Percentiles rank a stretch among this genome's conserved stretches.
phyloP scores from a whole-genome alignment of 495 filamentous ascomycete species.

The Baudoinia panamericana region DNA sequence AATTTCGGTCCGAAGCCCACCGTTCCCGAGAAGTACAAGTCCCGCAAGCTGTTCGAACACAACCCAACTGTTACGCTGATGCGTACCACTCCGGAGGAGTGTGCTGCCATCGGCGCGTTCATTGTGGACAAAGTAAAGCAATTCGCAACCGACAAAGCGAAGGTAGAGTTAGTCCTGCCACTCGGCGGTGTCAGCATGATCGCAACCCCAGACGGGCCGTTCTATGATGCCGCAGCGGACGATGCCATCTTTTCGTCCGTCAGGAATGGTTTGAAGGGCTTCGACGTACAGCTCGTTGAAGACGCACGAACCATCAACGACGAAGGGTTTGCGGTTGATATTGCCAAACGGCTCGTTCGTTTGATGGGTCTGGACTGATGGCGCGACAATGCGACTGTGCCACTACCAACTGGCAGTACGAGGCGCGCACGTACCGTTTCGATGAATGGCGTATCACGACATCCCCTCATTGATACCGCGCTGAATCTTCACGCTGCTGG shows the following conservation, averaged over 20 bases:
- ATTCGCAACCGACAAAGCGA: constrained; percentile 24
- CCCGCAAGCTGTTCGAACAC: constrained; percentile 45
- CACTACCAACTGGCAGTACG: too few relatives aligned
- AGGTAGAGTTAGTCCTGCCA: constrained; percentile 45
- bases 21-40: constrained; percentile 38
- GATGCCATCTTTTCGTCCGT: constrained; percentile 26
- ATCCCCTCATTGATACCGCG: too few relatives aligned
- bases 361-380: constrained; percentile 15
- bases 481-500: too few relatives aligned
- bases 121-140: constrained; percentile 40
- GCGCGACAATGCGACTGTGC: too few relatives aligned
- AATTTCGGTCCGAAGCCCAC: constrained; percentile 48
- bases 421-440: too few relatives aligned
- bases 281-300: constrained; percentile 27
- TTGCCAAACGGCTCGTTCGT: constrained; percentile 26
- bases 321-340: constrained; percentile 30
- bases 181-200: constrained; percentile 39
- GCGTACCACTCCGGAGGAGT: constrained; percentile 44
- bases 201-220: constrained; percentile 28
- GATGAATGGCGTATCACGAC: too few relatives aligned
- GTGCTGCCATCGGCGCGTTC: constrained; percentile 36
- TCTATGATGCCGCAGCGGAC: constrained; percentile 36
- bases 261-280: constrained; percentile 25
- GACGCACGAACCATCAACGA: constrained; percentile 37
- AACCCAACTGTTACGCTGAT: constrained; percentile 54